Percentiles rank a stretch among this genome's conserved stretches.
phyloP scores from a whole-genome alignment of 2,329 filamentous ascomycete genomes.

The Biscogniauxia mediterranea region DNA sequence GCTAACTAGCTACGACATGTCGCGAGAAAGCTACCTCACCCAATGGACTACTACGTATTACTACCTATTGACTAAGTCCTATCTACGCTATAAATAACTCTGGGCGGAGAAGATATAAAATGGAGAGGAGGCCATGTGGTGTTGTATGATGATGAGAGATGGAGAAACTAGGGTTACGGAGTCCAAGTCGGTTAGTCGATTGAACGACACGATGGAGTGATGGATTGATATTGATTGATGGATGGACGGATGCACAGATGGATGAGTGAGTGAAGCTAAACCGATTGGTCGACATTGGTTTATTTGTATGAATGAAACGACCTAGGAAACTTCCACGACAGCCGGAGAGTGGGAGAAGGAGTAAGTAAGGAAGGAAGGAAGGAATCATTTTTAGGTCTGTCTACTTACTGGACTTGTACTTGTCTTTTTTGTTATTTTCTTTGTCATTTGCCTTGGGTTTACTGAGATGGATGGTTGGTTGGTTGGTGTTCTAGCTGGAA shows the following conservation, averaged over 20 bases:
- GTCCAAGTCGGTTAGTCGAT: not conserved
- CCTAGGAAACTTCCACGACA: not conserved
- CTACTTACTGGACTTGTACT: not conserved
- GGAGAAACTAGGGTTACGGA: not conserved
- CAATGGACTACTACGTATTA: not conserved
- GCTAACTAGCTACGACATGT: not conserved
- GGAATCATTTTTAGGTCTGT: not conserved
- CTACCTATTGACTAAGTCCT: not conserved
- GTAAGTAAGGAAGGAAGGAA: constrained; percentile 1
- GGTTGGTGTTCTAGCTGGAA: not conserved
- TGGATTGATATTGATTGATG: not conserved
- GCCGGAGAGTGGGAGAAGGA: not conserved
- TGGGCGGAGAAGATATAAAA: not conserved
- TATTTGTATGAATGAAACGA: not conserved
- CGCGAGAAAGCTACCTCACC: not conserved
- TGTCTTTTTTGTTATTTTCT: not conserved
- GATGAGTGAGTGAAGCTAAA: too few species aligned
- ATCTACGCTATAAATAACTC: not conserved
- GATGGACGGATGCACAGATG: too few species aligned
- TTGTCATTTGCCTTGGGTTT: not conserved
- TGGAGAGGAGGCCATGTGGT: not conserved
- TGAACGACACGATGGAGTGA: not conserved
- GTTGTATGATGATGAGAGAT: not conserved
- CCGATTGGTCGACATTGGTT: not conserved
- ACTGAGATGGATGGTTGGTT: not conserved